Percentiles rank a stretch among this genome's conserved stretches.
Evolutionary conservation across 2,329 filamentous ascomycete genomes (phyloP).

Genomic region (Aspergillus intermedius): DNA sequence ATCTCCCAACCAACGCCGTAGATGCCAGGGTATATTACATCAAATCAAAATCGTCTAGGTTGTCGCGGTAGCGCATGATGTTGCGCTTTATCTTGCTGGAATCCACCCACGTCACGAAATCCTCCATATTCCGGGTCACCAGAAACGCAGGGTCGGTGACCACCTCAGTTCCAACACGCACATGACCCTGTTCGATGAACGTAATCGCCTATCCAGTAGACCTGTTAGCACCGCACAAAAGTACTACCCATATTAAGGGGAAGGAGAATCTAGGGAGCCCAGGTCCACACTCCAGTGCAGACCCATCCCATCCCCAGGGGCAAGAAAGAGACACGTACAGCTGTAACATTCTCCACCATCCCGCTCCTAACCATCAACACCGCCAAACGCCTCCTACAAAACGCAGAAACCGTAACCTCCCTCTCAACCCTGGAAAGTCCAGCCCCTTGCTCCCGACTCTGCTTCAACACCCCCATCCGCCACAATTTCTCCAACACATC

Average conservation of each 20-base stretch:
- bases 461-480: slow-evolving; percentile 78
- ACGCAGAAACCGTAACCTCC: slow-evolving; percentile 79
- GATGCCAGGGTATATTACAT: slow-evolving; percentile 44
- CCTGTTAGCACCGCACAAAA: background rate
- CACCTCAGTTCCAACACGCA: slow-evolving; percentile 82
- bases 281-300: too few relatives aligned
- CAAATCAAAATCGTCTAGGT: slow-evolving; percentile 92
- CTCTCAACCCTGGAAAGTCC: slow-evolving; percentile 68
- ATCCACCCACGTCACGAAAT: slow-evolving; percentile 94
- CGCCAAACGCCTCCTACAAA: slow-evolving; percentile 74
- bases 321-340: slow-evolving; percentile 42
- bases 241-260: background rate
- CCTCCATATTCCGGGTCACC: slow-evolving; percentile 83
- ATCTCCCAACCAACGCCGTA: background rate
- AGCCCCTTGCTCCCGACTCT: slow-evolving; percentile 68
- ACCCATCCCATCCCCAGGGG: background rate
- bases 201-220: slow-evolving; percentile 44
- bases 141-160: slow-evolving; percentile 85
- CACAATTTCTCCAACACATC: slow-evolving; percentile 86
- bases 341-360: slow-evolving; percentile 87
- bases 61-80: slow-evolving; percentile 89
- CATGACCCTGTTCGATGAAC: slow-evolving; percentile 90
- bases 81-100: slow-evolving; percentile 96
- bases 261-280: background rate
- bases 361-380: slow-evolving; percentile 84